These are phyloP conservation scores for Penicillium sp. DNA, from an alignment of 2,329 filamentous ascomycete species.

Conservation along the genomic window DNA sequence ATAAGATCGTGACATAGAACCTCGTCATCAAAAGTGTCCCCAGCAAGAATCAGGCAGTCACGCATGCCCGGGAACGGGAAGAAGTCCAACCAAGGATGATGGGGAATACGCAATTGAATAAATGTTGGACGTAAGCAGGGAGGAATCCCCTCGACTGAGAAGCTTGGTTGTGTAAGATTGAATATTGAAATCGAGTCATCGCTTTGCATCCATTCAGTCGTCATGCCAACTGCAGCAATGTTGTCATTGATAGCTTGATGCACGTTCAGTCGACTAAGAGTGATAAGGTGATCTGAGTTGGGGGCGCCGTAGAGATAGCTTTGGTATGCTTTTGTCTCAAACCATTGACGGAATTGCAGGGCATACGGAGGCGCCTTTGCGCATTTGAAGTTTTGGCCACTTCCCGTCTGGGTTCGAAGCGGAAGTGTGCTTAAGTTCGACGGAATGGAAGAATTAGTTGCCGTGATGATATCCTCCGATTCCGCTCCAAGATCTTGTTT, in stretches of 20 bases:
- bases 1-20: slow-evolving; percentile 44
- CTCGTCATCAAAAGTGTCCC: slow-evolving; percentile 39
- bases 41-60: slow-evolving; percentile 41
- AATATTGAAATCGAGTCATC: slow-evolving; percentile 26
- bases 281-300: slow-evolving; percentile 30
- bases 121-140: slow-evolving; percentile 39
- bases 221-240: slow-evolving; percentile 26
- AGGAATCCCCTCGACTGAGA: slow-evolving; percentile 18
- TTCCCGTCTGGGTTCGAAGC: background rate
- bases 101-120: slow-evolving; percentile 37
- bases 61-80: slow-evolving; percentile 47
- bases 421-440: background rate
- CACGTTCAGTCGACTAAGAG: slow-evolving; percentile 31
- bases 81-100: slow-evolving; percentile 47
- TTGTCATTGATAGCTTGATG: slow-evolving; percentile 33
- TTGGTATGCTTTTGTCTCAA: slow-evolving; percentile 5
- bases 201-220: slow-evolving; percentile 12
- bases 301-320: slow-evolving; percentile 18
- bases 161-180: slow-evolving; percentile 10
- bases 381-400: background rate
- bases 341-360: slow-evolving; percentile 1
- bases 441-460: no score
- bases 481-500: background rate
- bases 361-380: background rate
- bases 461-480: background rate